phyloP scores from a whole-genome alignment of 2,329 filamentous ascomycete species.

The Didymella segeticola region DNA sequence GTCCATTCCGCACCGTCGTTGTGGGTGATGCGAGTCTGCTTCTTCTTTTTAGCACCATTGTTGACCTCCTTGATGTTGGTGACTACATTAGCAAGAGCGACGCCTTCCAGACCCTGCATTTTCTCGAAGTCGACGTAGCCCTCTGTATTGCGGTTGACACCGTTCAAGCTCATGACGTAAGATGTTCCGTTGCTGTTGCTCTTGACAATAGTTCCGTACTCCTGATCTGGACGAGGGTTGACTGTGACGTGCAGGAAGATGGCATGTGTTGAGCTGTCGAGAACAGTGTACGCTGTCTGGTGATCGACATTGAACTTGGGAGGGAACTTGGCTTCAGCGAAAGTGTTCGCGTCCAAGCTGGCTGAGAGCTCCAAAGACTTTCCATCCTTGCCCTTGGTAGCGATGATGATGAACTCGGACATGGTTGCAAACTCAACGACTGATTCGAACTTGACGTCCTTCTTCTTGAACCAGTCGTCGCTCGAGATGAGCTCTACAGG shows the following conservation, averaged over 20 bases:
- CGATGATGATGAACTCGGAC: slow-evolving; percentile 95
- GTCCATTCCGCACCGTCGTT: slow-evolving; percentile 93
- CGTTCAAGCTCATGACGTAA: slow-evolving; percentile 82
- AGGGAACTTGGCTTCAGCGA: slow-evolving; percentile 86
- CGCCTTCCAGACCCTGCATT: slow-evolving; percentile 88
- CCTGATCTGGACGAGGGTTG: slow-evolving; percentile 66
- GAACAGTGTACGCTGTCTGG: slow-evolving; percentile 85
- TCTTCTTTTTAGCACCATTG: slow-evolving; percentile 72
- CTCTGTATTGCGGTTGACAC: slow-evolving; percentile 78
- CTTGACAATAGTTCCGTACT: slow-evolving; percentile 90
- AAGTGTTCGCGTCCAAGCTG: slow-evolving; percentile 83
- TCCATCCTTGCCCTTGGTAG: slow-evolving; percentile 69
- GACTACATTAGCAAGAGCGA: slow-evolving; percentile 85
- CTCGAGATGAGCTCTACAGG: slow-evolving; percentile 76
- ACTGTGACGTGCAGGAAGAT: slow-evolving; percentile 93
- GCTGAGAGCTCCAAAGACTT: slow-evolving; percentile 77
- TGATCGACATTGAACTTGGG: slow-evolving; percentile 80
- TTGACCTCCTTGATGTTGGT: slow-evolving; percentile 72
- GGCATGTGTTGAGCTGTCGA: slow-evolving; percentile 93
- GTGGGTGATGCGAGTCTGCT: slow-evolving; percentile 92
- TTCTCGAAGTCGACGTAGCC: slow-evolving; percentile 97
- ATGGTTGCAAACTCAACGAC: slow-evolving; percentile 91
- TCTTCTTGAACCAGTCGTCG: slow-evolving; percentile 77
- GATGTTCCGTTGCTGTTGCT: slow-evolving; percentile 98
- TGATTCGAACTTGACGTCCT: slow-evolving; percentile 68